phyloP scores from a whole-genome alignment of 305 asterid species.

The Salvia sclarea region DNA sequence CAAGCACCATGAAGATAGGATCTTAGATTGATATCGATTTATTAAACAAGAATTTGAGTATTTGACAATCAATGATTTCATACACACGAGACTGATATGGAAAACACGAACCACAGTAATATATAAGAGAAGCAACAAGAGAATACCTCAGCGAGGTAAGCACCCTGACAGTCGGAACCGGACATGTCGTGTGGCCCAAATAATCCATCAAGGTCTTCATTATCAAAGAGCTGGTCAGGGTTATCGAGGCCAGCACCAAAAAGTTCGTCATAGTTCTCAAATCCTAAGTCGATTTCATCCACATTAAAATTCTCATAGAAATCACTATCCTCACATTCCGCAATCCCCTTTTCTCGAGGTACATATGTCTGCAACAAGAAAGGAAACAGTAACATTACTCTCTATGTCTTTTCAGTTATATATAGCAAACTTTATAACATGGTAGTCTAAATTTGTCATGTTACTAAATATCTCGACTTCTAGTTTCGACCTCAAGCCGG shows the following conservation, averaged over 20 bases:
- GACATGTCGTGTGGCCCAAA: conserved; percentile 58
- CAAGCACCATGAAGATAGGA: conserved; percentile 7
- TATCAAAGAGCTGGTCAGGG: conserved; percentile 47
- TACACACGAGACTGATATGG: not conserved
- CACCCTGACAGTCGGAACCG: conserved; percentile 51
- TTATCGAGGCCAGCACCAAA: conserved; percentile 59
- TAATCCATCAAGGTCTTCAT: conserved; percentile 61
- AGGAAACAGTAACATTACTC: not conserved
- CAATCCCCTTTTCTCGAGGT: conserved; percentile 49
- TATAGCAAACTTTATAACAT: not conserved
- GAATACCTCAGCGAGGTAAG: conserved; percentile 56
- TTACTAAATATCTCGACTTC: not conserved
- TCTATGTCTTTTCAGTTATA: not conserved
- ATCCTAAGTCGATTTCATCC: conserved; percentile 70
- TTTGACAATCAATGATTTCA: not conserved
- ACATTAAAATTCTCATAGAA: conserved; percentile 59
- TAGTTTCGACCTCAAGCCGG: not conserved
- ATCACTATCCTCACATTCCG: conserved; percentile 43
- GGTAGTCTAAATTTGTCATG: not conserved
- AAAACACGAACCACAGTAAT: not conserved
- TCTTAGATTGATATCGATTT: not conserved
- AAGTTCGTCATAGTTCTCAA: conserved; percentile 68
- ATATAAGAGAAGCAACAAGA: conserved; percentile 25
- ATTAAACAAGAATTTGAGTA: not conserved
- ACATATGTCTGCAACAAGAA: conserved; percentile 44